Conservation (phyloP, 805 yeast species). For the Pichia ethanolica region DNA sequence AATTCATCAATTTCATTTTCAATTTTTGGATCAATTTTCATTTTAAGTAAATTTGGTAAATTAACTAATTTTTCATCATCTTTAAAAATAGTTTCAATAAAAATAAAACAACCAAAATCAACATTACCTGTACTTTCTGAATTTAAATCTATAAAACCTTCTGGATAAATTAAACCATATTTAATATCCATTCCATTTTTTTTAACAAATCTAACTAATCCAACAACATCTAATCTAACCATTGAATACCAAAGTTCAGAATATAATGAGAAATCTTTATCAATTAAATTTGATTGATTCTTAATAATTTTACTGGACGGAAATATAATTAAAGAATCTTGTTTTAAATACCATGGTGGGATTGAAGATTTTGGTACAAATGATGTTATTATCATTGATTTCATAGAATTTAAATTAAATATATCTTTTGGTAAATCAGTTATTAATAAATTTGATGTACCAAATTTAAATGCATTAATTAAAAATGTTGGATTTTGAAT, state of each 20-base stretch:
- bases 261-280: constrained; percentile 34
- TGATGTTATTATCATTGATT: constrained; percentile 61
- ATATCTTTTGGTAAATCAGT: constrained; percentile 40
- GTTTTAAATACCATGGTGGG: constrained; percentile 53
- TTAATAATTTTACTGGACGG: constrained; percentile 13
- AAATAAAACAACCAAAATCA: constrained; percentile 35
- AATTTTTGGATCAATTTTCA: constrained; percentile 26
- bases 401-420: constrained; percentile 25
- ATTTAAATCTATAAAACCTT: constrained; percentile 18
- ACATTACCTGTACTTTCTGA: constrained; percentile 15
- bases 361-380: constrained; percentile 39
- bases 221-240: constrained; percentile 38
- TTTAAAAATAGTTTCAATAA: constrained; percentile 57
- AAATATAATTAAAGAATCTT: constrained; percentile 48
- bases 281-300: not conserved
- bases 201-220: constrained; percentile 58
- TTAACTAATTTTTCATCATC: constrained; percentile 51
- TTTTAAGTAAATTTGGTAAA: constrained; percentile 34
- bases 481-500: constrained; percentile 17
- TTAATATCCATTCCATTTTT: constrained; percentile 29
- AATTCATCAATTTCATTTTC: constrained; percentile 43
- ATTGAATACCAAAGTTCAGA: constrained; percentile 47
- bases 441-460: constrained; percentile 48
- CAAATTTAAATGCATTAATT: constrained; percentile 55
- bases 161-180: constrained; percentile 13